These are phyloP conservation scores for Vigna mungo DNA, from an alignment of 306 rosid genomes.

Conservation along the genomic window DNA sequence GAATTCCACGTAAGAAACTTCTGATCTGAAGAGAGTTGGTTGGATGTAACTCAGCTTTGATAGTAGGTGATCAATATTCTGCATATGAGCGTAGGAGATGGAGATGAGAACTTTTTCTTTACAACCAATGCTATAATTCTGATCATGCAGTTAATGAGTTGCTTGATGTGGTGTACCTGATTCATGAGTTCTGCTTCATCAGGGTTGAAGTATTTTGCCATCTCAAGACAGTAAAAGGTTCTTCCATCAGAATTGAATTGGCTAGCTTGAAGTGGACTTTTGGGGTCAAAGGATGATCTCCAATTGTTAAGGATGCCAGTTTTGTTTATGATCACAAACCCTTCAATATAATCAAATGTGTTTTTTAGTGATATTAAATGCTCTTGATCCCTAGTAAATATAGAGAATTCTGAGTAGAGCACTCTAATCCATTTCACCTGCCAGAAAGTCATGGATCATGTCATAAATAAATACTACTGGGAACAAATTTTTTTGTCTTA, in stretches of 20 bases:
- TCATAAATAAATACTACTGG: slow-evolving; percentile 27
- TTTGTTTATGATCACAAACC: slow-evolving; percentile 80
- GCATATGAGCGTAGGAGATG: slow-evolving; percentile 49
- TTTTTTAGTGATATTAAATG: slow-evolving; percentile 68
- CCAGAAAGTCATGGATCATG: slow-evolving; percentile 32
- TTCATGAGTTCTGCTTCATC: slow-evolving; percentile 57
- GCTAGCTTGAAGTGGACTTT: slow-evolving; percentile 72
- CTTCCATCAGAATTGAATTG: slow-evolving; percentile 77
- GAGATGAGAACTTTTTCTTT: slow-evolving; percentile 6
- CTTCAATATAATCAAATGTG: slow-evolving; percentile 88
- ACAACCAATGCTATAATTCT: slow-evolving; percentile 1
- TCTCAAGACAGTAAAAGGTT: slow-evolving; percentile 84
- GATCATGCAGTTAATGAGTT: slow-evolving; percentile 4
- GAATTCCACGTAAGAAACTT: slow-evolving; percentile 85
- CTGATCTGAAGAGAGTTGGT: slow-evolving; percentile 75
- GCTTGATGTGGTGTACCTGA: slow-evolving; percentile 57
- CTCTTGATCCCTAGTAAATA: slow-evolving; percentile 85
- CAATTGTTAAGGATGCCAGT: slow-evolving; percentile 83
- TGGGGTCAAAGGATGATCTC: slow-evolving; percentile 88
- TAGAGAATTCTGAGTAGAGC: slow-evolving; percentile 82
- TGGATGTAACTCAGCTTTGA: slow-evolving; percentile 68
- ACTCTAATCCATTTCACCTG: slow-evolving; percentile 97
- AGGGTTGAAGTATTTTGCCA: slow-evolving; percentile 83
- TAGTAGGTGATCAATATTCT: slow-evolving; percentile 69
- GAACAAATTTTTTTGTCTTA: slow-evolving; percentile 8